Conservation (phyloP, 2,329 filamentous ascomycete species). For the Ophiostoma tasmaniense region DNA sequence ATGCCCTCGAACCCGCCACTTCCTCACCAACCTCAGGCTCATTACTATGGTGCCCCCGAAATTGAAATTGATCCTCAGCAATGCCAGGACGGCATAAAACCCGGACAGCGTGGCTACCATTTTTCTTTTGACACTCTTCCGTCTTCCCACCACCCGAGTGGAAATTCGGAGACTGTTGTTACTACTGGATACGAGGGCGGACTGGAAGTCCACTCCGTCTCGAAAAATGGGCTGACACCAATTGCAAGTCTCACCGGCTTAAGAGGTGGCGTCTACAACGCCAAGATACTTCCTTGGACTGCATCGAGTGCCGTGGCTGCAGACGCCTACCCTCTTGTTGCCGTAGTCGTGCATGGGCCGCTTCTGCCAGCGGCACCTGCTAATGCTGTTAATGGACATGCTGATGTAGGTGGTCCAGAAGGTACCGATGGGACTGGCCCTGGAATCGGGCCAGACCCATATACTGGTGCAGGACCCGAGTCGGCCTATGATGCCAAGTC, state of each 20-base stretch:
- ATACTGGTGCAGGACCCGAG: background rate
- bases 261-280: conserved; percentile 68
- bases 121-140: conserved; percentile 72
- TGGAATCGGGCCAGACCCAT: background rate
- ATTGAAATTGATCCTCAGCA: conserved; percentile 51
- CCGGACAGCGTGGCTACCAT: conserved; percentile 64
- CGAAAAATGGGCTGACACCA: conserved; percentile 61
- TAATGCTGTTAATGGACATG: conserved; percentile 7
- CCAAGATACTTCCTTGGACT: conserved; percentile 72
- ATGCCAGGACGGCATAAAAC: conserved; percentile 44
- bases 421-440: conserved; percentile 17
- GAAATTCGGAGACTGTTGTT: conserved; percentile 53
- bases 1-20: conserved; percentile 47
- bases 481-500: background rate
- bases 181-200: conserved; percentile 74
- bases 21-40: conserved; percentile 62
- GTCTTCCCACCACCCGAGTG: conserved; percentile 26
- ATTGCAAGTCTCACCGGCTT: conserved; percentile 66
- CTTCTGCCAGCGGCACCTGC: conserved; percentile 38
- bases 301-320: conserved; percentile 41
- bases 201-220: conserved; percentile 65
- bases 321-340: conserved; percentile 62
- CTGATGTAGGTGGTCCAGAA: conserved; percentile 16
- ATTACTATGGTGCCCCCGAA: conserved; percentile 69
- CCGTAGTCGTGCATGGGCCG: conserved; percentile 72